Percentiles rank a stretch among this genome's conserved stretches.
Evolutionary conservation across 305 asterid genomes (phyloP).

Genomic region (Fraxinus platypoda): DNA sequence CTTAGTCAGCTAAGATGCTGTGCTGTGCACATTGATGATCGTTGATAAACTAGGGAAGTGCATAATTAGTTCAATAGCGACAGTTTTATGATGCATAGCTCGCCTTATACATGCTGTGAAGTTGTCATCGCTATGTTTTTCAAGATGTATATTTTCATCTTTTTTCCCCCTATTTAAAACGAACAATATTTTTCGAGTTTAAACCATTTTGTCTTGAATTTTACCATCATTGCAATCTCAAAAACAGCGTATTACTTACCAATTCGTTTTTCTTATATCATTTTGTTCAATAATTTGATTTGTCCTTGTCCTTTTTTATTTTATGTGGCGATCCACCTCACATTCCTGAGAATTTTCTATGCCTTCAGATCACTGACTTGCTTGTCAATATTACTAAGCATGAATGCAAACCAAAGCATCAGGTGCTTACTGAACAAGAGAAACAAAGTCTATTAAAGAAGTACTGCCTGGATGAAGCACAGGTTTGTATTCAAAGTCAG

Average conservation of each 20-base stretch:
- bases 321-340: background rate
- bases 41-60: background rate
- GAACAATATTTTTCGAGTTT: background rate
- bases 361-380: slow-evolving; percentile 70
- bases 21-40: background rate
- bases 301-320: background rate
- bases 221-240: background rate
- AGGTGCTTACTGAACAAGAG: slow-evolving; percentile 58
- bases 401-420: slow-evolving; percentile 76
- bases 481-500: slow-evolving; percentile 41
- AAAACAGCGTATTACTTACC: background rate
- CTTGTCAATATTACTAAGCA: slow-evolving; percentile 81
- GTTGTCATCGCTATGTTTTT: background rate
- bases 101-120: background rate
- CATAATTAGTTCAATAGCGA: background rate
- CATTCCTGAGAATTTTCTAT: slow-evolving; percentile 4
- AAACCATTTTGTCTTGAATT: background rate
- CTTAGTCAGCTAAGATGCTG: background rate
- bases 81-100: background rate
- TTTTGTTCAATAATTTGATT: slow-evolving; percentile 3
- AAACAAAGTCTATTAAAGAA: slow-evolving; percentile 58
- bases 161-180: background rate
- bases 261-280: background rate
- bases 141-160: background rate
- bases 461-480: slow-evolving; percentile 72